Evolutionary conservation across 164 flowering plant genomes (phyloP), one percentile per base, ranked within the genome.

Genomic region (Vitis rupestris): DNA sequence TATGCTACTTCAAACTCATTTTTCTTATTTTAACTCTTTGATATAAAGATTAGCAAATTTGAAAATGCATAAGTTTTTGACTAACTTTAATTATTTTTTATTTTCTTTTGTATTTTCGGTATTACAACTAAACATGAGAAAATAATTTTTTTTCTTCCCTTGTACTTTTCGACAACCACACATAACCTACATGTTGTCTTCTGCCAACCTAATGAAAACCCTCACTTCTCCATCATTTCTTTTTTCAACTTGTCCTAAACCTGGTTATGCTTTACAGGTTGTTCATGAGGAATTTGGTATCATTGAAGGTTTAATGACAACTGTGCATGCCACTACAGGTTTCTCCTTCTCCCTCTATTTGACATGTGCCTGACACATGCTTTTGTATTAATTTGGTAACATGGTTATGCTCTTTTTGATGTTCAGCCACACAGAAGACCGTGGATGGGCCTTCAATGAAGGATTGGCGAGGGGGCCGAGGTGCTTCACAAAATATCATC

Each of bases 241-340:
- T 64, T 5, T 63, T 8, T 17, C 49, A 17, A 8, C 30, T 31
- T 69, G 44, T 54, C 19, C 9, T 61, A 10, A 31, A 31, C 44
- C 7, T 65, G 64, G 48, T 48, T 48, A 27, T 50, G 15, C 72
- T 52, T 78, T 73, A 60, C 83, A 95, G 98, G 99, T 95, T 68
- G 93, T 93, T 63, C 98, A 95, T 73, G 98, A 90, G 82, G 99
- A 91, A 80, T 95, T 95, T 81, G 99, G 99, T 61, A 93, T 95
- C 67, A 59, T 84, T 63, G 97, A 95, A 80, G 99, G 97, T 72
- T 75, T 95, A 11, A 95, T 95, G 99, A 95, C 99, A 30, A 93
- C 98, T 57, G 98, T 95, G 59, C 99, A 95, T 89, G 98, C 99
- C 76, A 95, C 99, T 27, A 95, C 98, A 79, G 99, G 98, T 93